Percentiles rank a stretch among this genome's conserved stretches.
Evolutionary conservation across 2,329 filamentous ascomycete species (phyloP).

Genomic region (Fusarium udum): DNA sequence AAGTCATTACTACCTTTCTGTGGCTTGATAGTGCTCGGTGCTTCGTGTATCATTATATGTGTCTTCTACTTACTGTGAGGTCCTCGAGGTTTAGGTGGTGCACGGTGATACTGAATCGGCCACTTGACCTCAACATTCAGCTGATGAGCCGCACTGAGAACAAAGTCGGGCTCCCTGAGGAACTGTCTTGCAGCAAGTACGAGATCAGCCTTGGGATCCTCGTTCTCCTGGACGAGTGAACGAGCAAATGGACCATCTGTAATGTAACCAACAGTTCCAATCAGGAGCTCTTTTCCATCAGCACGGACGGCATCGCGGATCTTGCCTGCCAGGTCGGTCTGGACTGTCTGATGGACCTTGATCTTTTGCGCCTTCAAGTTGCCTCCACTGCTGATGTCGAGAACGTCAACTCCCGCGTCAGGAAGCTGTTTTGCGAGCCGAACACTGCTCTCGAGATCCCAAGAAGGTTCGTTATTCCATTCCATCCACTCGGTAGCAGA

Average conservation of each 20-base stretch:
- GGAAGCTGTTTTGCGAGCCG: slow-evolving; percentile 66
- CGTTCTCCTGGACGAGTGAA: slow-evolving; percentile 60
- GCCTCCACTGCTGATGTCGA: slow-evolving; percentile 84
- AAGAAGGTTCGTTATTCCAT: slow-evolving; percentile 57
- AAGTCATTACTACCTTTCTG: background rate
- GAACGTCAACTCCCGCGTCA: slow-evolving; percentile 77
- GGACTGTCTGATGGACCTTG: slow-evolving; percentile 71
- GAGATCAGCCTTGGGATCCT: slow-evolving; percentile 68
- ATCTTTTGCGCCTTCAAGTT: slow-evolving; percentile 72
- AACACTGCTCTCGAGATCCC: slow-evolving; percentile 71
- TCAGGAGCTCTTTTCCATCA: slow-evolving; percentile 63
- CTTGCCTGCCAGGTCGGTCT: slow-evolving; percentile 75
- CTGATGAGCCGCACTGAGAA: slow-evolving; percentile 76
- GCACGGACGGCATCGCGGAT: slow-evolving; percentile 72
- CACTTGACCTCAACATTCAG: slow-evolving; percentile 76
- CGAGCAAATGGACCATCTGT: slow-evolving; percentile 74
- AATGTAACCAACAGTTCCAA: slow-evolving; percentile 81
- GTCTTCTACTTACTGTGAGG: background rate
- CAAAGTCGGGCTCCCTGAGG: slow-evolving; percentile 82
- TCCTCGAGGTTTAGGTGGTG: slow-evolving; percentile 21
- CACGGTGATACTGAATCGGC: slow-evolving; percentile 70
- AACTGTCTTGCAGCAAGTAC: slow-evolving; percentile 79
- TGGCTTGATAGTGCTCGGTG: background rate
- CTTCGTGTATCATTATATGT: background rate
- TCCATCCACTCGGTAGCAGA: slow-evolving; percentile 73